Conservation (phyloP, 2,329 filamentous ascomycete genomes). For the Fusarium sublunatum region DNA sequence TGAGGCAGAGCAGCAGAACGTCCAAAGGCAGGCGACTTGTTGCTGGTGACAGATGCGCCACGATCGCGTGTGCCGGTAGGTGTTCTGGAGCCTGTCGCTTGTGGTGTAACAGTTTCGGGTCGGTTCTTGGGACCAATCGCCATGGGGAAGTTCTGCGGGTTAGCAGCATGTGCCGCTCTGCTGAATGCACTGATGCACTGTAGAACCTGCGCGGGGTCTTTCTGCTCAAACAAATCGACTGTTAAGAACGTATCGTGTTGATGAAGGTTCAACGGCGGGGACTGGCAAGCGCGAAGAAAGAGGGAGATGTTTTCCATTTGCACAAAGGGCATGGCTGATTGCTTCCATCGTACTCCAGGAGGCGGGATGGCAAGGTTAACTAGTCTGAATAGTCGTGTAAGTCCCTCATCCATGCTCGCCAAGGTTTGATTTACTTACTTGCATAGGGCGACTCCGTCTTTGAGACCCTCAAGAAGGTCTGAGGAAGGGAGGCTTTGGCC, state of each 20-base stretch:
- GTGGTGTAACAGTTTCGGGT: conserved; percentile 70
- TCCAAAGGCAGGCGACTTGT: conserved; percentile 63
- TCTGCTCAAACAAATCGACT: conserved; percentile 93
- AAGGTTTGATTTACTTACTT: conserved; percentile 67
- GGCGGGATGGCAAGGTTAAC: conserved; percentile 82
- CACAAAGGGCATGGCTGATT: conserved; percentile 95
- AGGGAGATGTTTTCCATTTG: conserved; percentile 99
- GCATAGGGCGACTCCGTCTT: conserved; percentile 93
- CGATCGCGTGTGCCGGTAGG: conserved; percentile 60
- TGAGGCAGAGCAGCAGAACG: conserved; percentile 56
- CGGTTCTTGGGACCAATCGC: conserved; percentile 79
- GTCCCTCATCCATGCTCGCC: conserved; percentile 26
- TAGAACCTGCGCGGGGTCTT: conserved; percentile 94
- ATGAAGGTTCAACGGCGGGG: conserved; percentile 84
- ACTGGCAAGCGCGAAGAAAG: conserved; percentile 89
- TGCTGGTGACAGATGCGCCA: conserved; percentile 68
- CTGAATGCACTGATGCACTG: conserved; percentile 95
- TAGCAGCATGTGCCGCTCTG: conserved; percentile 79
- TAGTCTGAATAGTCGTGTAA: conserved; percentile 65
- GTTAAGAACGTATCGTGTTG: conserved; percentile 97
- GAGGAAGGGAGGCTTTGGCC: conserved; percentile 76
- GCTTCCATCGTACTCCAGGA: conserved; percentile 88
- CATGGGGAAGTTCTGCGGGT: conserved; percentile 78
- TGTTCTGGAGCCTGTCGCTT: conserved; percentile 68
- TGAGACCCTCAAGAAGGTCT: conserved; percentile 86